These are phyloP conservation scores for Infundibulicybe gibba DNA, from an alignment of 768 basidiomycete species.

Conservation along the genomic window DNA sequence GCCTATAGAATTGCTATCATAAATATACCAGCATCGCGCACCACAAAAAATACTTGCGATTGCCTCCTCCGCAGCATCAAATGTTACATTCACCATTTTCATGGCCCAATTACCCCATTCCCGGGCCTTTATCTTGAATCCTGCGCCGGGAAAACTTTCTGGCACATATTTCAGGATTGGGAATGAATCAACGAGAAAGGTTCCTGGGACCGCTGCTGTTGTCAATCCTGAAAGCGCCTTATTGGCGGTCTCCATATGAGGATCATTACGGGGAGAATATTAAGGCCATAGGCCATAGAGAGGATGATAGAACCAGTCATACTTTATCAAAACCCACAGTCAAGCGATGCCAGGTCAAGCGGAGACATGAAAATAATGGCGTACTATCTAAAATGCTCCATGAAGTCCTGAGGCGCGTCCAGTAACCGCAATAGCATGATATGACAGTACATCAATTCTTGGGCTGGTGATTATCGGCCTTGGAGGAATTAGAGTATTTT, in stretches of 20 bases:
- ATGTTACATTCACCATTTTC: slow-evolving; percentile 31
- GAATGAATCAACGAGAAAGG: slow-evolving; percentile 25
- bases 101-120: slow-evolving; percentile 30
- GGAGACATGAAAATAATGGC: not conserved
- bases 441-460: slow-evolving; percentile 22
- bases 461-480: slow-evolving; percentile 18
- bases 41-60: slow-evolving; percentile 21
- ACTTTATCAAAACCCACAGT: slow-evolving; percentile 15
- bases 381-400: slow-evolving; percentile 30
- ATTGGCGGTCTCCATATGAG: slow-evolving; percentile 22
- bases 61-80: slow-evolving; percentile 20
- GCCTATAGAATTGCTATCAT: slow-evolving; percentile 7
- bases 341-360: not conserved
- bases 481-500: slow-evolving; percentile 14
- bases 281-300: slow-evolving; percentile 30
- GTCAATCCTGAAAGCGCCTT: slow-evolving; percentile 13
- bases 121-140: slow-evolving; percentile 32
- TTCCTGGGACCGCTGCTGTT: slow-evolving; percentile 21
- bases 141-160: slow-evolving; percentile 25
- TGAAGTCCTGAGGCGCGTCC: slow-evolving; percentile 24
- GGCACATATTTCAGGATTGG: slow-evolving; percentile 23
- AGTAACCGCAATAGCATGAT: slow-evolving; percentile 25
- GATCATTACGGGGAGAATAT: slow-evolving; percentile 25
- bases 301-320: slow-evolving; percentile 28
- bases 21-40: not conserved